Evolutionary conservation across 345 rosid species (phyloP).

Genomic region (Odontarrhena argentea): DNA sequence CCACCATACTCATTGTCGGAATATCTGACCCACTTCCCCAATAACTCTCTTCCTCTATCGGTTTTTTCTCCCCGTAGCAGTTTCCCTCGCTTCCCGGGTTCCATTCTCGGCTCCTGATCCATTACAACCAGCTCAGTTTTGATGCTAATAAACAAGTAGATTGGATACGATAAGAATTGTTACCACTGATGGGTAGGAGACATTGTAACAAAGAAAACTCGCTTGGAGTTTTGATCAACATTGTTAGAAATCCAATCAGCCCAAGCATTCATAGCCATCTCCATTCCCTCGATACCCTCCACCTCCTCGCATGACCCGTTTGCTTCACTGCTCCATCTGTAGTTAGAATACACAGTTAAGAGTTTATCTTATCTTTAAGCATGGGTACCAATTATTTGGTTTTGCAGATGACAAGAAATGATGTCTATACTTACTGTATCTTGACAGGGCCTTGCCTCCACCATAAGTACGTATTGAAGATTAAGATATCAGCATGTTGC

Average conservation of each 20-base stretch:
- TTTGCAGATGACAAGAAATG: not conserved
- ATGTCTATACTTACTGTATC: slow-evolving; percentile 56
- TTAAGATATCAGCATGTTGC: slow-evolving; percentile 87
- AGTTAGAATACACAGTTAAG: slow-evolving; percentile 23
- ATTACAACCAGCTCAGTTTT: slow-evolving; percentile 8
- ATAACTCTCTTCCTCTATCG: slow-evolving; percentile 62
- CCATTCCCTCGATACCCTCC: slow-evolving; percentile 77
- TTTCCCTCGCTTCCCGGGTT: slow-evolving; percentile 71
- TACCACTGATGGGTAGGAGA: slow-evolving; percentile 91
- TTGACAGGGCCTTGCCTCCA: slow-evolving; percentile 98
- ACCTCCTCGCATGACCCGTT: slow-evolving; percentile 77
- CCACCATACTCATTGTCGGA: slow-evolving; percentile 80
- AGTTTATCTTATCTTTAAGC: not conserved
- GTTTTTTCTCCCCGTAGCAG: slow-evolving; percentile 70
- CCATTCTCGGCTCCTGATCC: slow-evolving; percentile 86
- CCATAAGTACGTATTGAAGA: slow-evolving; percentile 95
- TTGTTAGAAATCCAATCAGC: slow-evolving; percentile 79
- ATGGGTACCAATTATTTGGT: not conserved
- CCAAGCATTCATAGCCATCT: slow-evolving; percentile 91
- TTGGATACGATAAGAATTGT: slow-evolving; percentile 1
- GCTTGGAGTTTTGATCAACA: slow-evolving; percentile 53
- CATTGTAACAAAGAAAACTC: slow-evolving; percentile 84
- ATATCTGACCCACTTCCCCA: slow-evolving; percentile 93
- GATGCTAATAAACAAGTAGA: not conserved
- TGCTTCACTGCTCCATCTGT: slow-evolving; percentile 82